phyloP scores from a whole-genome alignment of 129 eudicot species.

The Helianthus annuus region HanXRQr2.0-SUNRISE NC_035447.2:142544309-142544808 shows the following conservation, averaged over 20 bases:
- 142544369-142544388: neutral
- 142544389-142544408: neutral
- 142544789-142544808: slow-evolving; percentile 45
- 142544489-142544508: slow-evolving; percentile 45
- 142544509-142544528: slow-evolving; percentile 51
- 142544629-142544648: slow-evolving; percentile 73
- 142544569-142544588: slow-evolving; percentile 47
- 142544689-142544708: slow-evolving; percentile 1
- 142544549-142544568: slow-evolving; percentile 45
- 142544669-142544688: neutral
- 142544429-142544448: slow-evolving; percentile 34
- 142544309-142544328: slow-evolving; percentile 62
- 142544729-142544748: slow-evolving; percentile 76
- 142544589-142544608: slow-evolving; percentile 49
- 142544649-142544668: neutral
- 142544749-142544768: slow-evolving; percentile 74
- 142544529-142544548: slow-evolving; percentile 43
- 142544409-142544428: neutral
- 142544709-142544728: slow-evolving; percentile 54
- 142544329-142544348: slow-evolving; percentile 80
- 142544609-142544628: slow-evolving; percentile 61
- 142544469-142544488: slow-evolving; percentile 63
- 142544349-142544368: slow-evolving; percentile 60
- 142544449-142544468: slow-evolving; percentile 78
- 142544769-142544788: slow-evolving; percentile 46